Evolutionary conservation across 2,329 filamentous ascomycete genomes (phyloP).

Genomic region (Colletotrichum magnum): DNA sequence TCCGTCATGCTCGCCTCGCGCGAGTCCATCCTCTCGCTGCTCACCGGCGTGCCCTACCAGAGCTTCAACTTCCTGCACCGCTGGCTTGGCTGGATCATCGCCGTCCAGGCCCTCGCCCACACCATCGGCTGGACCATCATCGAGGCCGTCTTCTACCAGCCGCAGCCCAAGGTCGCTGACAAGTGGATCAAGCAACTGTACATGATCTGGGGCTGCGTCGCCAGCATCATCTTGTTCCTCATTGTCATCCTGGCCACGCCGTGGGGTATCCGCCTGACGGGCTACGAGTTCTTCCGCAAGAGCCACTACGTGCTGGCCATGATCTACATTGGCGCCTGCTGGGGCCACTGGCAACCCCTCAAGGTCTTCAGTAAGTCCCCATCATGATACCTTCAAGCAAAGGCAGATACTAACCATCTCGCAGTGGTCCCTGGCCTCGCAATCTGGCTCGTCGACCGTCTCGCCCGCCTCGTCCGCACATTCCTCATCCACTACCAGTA

Average conservation of each 20-base stretch:
- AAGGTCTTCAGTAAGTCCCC: conserved; percentile 67
- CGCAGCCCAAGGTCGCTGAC: conserved; percentile 72
- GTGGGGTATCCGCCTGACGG: conserved; percentile 73
- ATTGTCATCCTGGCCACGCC: conserved; percentile 71
- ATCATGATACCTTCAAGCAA: background rate
- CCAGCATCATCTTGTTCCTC: conserved; percentile 65
- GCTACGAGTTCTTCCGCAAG: conserved; percentile 85
- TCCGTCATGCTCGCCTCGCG: conserved; percentile 77
- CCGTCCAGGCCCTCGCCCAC: conserved; percentile 76
- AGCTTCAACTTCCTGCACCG: conserved; percentile 84
- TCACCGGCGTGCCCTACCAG: conserved; percentile 83
- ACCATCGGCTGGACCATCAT: conserved; percentile 80
- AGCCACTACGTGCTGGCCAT: conserved; percentile 80
- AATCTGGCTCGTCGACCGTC: conserved; percentile 76
- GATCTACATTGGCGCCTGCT: conserved; percentile 82
- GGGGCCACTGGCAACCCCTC: conserved; percentile 80
- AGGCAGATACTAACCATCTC: background rate
- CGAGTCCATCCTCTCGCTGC: conserved; percentile 77
- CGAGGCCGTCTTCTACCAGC: conserved; percentile 77
- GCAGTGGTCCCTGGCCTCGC: conserved; percentile 72
- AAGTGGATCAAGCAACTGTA: conserved; percentile 75
- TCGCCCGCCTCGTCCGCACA: conserved; percentile 68
- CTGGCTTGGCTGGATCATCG: conserved; percentile 82
- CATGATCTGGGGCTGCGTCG: conserved; percentile 81
- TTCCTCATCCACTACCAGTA: conserved; percentile 67